Evolutionary conservation across 1,284 basidiomycete species (phyloP), one percentile per base, ranked within the genome.

Genomic region (Gastroboletus turbinatus): DNA sequence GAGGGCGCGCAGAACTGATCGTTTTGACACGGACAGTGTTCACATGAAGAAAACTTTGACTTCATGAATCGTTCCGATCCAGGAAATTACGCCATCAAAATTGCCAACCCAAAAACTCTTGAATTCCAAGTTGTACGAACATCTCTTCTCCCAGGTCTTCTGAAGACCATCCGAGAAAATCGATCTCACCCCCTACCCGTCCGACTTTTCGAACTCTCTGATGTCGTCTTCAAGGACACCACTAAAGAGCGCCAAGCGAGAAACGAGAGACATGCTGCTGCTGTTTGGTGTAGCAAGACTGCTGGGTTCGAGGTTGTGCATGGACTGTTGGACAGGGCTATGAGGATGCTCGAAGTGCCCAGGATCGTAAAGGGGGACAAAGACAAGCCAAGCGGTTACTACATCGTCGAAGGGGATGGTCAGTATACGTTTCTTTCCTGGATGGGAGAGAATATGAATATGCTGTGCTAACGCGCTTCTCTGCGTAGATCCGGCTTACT

Each of bases 51-150:
- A 75, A 98, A 98, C 77, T 99, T 97, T 70, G 87, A 84, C 48
- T 96, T 87, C 79, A 80, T 99, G 60, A 96, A 97, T 75, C 88
- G 88, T 57, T 72, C 78, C 48, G 96, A 98, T 72, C 88, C 93
- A 59, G 87, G 88, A 30, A 83, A 82, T 46, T 81, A 83, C 35
- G 96, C 91, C 10, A 87, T 99, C 62, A 90, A 90, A 56, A 91
- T 99, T 60, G 94, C 90, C 56, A 99, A 99, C 75, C 96, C 96
- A 2, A 98, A 98, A 76, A 95, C 96, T 39, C 82, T 94, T 61
- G 97, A 99, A 74, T 99, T 97, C 78, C 96, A 99, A 76, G 92
- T 99, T 59, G 95, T 98, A 50, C 88, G 97, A 58, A 98, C 97
- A 0, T 94, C 95, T 17, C 84, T 99, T 49, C 77, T 99, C 9